Evolutionary conservation across 2,329 filamentous ascomycete genomes (phyloP).

Genomic region (Botrytis aclada): DNA sequence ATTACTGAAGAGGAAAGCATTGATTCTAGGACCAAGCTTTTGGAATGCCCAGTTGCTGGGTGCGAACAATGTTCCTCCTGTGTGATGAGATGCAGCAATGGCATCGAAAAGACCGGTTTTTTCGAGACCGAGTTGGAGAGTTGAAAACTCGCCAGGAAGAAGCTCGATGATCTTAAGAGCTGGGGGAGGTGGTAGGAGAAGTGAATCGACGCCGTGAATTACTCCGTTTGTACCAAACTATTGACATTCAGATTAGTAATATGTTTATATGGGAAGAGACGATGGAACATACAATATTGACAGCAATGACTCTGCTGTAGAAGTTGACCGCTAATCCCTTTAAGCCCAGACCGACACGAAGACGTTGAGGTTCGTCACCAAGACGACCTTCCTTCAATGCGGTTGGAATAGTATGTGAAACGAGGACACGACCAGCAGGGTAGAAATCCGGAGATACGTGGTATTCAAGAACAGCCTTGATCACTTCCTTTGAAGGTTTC

Average conservation of each 20-base stretch:
- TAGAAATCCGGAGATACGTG: constrained; percentile 69
- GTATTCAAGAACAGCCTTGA: constrained; percentile 70
- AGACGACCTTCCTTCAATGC: constrained; percentile 57
- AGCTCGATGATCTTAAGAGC: constrained; percentile 61
- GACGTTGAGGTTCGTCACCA: constrained; percentile 65
- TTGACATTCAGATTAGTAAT: not conserved
- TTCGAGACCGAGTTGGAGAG: constrained; percentile 68
- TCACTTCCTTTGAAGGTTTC: constrained; percentile 66
- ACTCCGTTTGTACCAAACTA: constrained; percentile 74
- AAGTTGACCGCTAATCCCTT: constrained; percentile 72
- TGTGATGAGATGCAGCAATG: constrained; percentile 51
- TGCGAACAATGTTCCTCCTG: constrained; percentile 75
- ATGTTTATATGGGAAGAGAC: not conserved
- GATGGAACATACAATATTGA: constrained; percentile 60
- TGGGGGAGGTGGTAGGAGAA: constrained; percentile 73
- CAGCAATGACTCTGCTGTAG: constrained; percentile 65
- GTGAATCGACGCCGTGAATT: constrained; percentile 70
- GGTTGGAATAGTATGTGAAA: constrained; percentile 72
- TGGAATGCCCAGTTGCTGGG: constrained; percentile 79
- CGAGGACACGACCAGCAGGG: constrained; percentile 62
- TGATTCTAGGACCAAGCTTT: constrained; percentile 67
- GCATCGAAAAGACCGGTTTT: constrained; percentile 69
- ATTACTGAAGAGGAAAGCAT: constrained; percentile 82
- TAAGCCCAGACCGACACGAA: constrained; percentile 63
- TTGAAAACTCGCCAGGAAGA: constrained; percentile 71